phyloP scores from a whole-genome alignment of 805 yeast genomes.

The Yarrowia hollandica region DNA sequence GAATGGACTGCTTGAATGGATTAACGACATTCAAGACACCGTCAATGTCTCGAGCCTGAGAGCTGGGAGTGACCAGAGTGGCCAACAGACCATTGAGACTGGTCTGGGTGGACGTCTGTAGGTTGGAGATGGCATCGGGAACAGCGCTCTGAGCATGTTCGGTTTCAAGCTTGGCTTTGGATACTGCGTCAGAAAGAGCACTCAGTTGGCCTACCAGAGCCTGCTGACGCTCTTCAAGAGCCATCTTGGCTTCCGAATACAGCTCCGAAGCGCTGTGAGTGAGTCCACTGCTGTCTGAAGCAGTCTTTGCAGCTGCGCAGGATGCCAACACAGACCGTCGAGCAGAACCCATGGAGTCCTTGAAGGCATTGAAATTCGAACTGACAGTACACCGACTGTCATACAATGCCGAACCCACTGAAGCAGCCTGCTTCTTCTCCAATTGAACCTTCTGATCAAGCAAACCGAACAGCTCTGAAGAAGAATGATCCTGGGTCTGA shows the following conservation, averaged over 20 bases:
- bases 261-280: conserved; percentile 1
- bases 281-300: conserved; percentile 4
- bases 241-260: neutral
- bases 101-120: neutral
- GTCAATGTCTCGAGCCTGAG: conserved; percentile 8
- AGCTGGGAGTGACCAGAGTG: conserved; percentile 14
- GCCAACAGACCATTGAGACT: conserved; percentile 13
- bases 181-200: neutral
- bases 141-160: conserved; percentile 15
- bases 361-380: conserved; percentile 1
- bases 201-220: conserved; percentile 14
- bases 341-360: conserved; percentile 1
- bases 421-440: conserved; percentile 16
- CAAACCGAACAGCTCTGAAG: neutral
- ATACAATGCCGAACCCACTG: conserved; percentile 7
- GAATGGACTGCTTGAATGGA: conserved; percentile 6
- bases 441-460: neutral
- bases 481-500: neutral
- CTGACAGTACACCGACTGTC: neutral
- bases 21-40: neutral
- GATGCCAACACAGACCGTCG: neutral
- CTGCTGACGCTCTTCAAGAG: conserved; percentile 14
- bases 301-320: conserved; percentile 17
- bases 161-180: conserved; percentile 15
- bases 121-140: conserved; percentile 10